Percentiles rank a stretch among this genome's conserved stretches.
Conservation (phyloP, 805 yeast genomes). For the Monosporozyma servazzii region DNA sequence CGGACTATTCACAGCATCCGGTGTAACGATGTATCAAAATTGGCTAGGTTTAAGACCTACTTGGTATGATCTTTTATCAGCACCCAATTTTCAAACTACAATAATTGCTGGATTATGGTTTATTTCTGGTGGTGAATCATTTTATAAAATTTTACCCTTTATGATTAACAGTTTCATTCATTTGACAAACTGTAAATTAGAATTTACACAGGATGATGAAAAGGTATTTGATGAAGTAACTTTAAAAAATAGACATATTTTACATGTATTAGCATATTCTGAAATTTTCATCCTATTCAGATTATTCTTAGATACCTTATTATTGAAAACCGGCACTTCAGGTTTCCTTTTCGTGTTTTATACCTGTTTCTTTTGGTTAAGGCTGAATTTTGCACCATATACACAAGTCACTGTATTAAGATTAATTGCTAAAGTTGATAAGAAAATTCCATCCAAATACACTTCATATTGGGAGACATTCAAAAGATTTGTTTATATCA, state of each 20-base stretch:
- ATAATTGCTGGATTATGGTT: slow-evolving; percentile 50
- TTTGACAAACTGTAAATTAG: slow-evolving; percentile 29
- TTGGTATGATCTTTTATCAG: slow-evolving; percentile 53
- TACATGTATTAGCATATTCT: slow-evolving; percentile 44
- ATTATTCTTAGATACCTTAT: slow-evolving; percentile 47
- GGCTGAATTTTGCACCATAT: slow-evolving; percentile 45
- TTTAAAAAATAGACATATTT: slow-evolving; percentile 12
- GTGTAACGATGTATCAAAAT: slow-evolving; percentile 46
- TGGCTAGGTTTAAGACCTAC: slow-evolving; percentile 56
- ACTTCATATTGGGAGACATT: slow-evolving; percentile 32
- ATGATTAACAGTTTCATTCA: slow-evolving; percentile 51
- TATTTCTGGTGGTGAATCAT: slow-evolving; percentile 54
- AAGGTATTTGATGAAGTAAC: slow-evolving; percentile 6
- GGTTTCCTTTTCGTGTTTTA: slow-evolving; percentile 59
- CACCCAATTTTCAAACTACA: slow-evolving; percentile 68
- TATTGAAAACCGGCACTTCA: slow-evolving; percentile 52
- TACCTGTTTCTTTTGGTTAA: slow-evolving; percentile 57
- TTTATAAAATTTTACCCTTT: slow-evolving; percentile 57
- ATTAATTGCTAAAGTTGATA: slow-evolving; percentile 24
- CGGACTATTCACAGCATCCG: slow-evolving; percentile 47
- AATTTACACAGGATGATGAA: slow-evolving; percentile 11
- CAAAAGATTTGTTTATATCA: slow-evolving; percentile 35
- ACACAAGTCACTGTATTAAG: slow-evolving; percentile 30
- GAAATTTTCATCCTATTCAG: slow-evolving; percentile 49
- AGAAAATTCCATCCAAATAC: slow-evolving; percentile 28